A percentile compares a stretch with the other conserved stretches of the same genome.
These are phyloP conservation scores for Triangularia verruculosa DNA, from an alignment of 2,329 filamentous ascomycete genomes.

Conservation along the genomic window DNA sequence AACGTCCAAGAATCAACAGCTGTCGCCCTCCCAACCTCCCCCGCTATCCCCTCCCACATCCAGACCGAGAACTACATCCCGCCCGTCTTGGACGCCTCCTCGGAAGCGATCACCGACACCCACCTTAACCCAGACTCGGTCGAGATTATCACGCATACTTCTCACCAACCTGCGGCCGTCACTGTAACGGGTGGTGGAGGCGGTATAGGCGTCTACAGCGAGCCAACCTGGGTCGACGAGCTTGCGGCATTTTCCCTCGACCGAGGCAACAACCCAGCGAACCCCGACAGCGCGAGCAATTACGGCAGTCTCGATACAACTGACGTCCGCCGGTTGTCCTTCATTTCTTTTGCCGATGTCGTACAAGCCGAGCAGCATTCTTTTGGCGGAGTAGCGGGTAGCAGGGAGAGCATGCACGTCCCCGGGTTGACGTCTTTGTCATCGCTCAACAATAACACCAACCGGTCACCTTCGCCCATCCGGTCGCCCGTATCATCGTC, in stretches of 20 bases:
- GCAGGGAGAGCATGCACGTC: constrained; percentile 67
- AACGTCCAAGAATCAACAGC: constrained; percentile 77
- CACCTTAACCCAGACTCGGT: constrained; percentile 83
- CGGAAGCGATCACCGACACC: constrained; percentile 84
- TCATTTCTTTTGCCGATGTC: constrained; percentile 96
- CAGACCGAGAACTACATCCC: constrained; percentile 93
- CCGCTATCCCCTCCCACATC: constrained; percentile 90
- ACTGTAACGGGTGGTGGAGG: constrained; percentile 55
- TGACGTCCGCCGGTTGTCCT: constrained; percentile 81
- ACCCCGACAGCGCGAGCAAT: constrained; percentile 63
- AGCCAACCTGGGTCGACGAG: constrained; percentile 56
- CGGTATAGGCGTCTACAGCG: constrained; percentile 36
- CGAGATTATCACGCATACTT: constrained; percentile 84
- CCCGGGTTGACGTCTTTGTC: constrained; percentile 63
- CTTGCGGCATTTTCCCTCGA: constrained; percentile 52
- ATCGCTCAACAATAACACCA: constrained; percentile 40
- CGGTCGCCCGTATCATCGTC: constrained; percentile 74
- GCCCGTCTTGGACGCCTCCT: constrained; percentile 84
- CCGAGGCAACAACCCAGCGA: constrained; percentile 31
- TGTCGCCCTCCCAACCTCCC: constrained; percentile 65
- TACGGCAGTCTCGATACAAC: constrained; percentile 74
- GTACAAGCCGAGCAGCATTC: constrained; percentile 79
- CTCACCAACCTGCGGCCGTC: constrained; percentile 74
- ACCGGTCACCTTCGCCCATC: constrained; percentile 65
- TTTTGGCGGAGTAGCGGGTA: constrained; percentile 47